A percentile compares a stretch with the other conserved stretches of the same genome.
Evolutionary conservation across 345 rosid species (phyloP).

Genomic region (Ceriops tagal): DNA sequence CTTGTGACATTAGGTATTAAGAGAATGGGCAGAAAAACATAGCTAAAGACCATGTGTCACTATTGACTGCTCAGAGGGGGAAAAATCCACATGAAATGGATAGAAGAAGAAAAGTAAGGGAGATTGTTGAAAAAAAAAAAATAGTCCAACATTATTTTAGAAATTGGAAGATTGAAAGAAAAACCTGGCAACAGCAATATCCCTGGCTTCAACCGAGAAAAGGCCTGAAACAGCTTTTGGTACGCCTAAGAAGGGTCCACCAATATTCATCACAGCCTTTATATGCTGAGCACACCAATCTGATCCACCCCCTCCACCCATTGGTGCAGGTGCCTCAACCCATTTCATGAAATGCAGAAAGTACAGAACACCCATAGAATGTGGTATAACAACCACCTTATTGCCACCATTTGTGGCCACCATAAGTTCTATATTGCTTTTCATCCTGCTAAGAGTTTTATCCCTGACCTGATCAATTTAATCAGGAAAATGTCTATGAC

Average conservation of each 20-base stretch:
- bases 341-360: conserved; percentile 79
- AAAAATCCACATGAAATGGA: too few species aligned
- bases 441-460: conserved; percentile 56
- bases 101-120: too few species aligned
- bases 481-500: conserved; percentile 9
- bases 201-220: conserved; percentile 59
- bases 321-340: conserved; percentile 72
- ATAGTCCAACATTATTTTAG: not conserved
- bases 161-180: not conserved
- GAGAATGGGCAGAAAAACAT: too few species aligned
- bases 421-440: conserved; percentile 70
- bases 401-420: conserved; percentile 59
- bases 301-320: conserved; percentile 73
- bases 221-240: conserved; percentile 59
- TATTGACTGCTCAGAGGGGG: too few species aligned
- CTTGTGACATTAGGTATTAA: too few species aligned
- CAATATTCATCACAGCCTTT: conserved; percentile 66
- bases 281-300: conserved; percentile 68
- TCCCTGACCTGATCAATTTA: conserved; percentile 53
- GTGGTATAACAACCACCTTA: conserved; percentile 64
- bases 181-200: conserved; percentile 64
- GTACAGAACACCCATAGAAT: conserved; percentile 69
- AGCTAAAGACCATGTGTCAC: too few species aligned
- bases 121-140: not conserved
- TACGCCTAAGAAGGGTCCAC: conserved; percentile 67